A percentile compares a stretch with the other conserved stretches of the same genome.
phyloP scores from a whole-genome alignment of 257 asterid species.

The Jaltomata sinuosa region DNA sequence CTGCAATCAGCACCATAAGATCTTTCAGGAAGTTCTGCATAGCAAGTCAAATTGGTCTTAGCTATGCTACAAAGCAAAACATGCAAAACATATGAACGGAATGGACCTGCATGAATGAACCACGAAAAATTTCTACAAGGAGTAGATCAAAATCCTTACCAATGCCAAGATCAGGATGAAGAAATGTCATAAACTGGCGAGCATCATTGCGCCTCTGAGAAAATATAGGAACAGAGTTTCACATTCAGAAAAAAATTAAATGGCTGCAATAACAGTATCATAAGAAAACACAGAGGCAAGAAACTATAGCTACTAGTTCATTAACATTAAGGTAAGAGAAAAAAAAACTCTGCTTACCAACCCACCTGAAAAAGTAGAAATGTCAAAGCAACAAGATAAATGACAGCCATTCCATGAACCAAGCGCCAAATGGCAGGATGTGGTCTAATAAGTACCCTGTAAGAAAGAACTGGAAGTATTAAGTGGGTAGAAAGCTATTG shows the following conservation, averaged over 20 bases:
- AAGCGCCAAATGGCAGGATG: slow-evolving; percentile 99
- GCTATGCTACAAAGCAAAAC: background rate
- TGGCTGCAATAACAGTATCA: background rate
- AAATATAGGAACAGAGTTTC: slow-evolving; percentile 4
- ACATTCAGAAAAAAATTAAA: background rate
- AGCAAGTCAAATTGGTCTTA: background rate
- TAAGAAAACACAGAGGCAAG: background rate
- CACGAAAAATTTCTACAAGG: background rate
- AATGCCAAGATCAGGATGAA: slow-evolving; percentile 89
- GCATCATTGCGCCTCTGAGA: slow-evolving; percentile 91
- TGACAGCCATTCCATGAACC: slow-evolving; percentile 96
- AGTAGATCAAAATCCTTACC: slow-evolving; percentile 44
- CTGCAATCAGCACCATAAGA: slow-evolving; percentile 96
- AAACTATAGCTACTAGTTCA: background rate
- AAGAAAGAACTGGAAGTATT: background rate
- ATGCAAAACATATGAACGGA: background rate
- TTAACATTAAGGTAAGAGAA: background rate
- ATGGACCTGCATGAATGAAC: background rate
- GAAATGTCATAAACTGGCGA: slow-evolving; percentile 70
- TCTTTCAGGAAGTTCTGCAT: slow-evolving; percentile 91
- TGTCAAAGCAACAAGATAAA: slow-evolving; percentile 82
- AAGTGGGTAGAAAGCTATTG: background rate
- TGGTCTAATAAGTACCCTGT: slow-evolving; percentile 91
- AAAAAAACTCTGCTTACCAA: background rate
- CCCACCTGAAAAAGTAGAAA: slow-evolving; percentile 95